These are phyloP conservation scores for Neurospora africana DNA, from an alignment of 495 filamentous ascomycete species.

Conservation along the genomic window DNA sequence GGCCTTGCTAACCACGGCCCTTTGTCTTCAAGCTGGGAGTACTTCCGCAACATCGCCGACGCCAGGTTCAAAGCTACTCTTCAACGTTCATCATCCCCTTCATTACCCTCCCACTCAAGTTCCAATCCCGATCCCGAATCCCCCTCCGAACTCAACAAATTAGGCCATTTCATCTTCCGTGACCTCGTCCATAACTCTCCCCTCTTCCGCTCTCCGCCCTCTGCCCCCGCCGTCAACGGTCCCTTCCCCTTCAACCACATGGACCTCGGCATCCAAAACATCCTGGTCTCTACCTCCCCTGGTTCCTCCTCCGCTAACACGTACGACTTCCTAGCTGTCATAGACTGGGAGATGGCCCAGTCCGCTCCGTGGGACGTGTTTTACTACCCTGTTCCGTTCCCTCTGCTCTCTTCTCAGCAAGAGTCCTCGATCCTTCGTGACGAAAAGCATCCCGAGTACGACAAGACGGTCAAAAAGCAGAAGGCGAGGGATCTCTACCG, in stretches of 20 bases:
- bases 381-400: slow-evolving; percentile 23
- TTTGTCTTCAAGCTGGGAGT: slow-evolving; percentile 5
- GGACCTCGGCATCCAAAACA: slow-evolving; percentile 23
- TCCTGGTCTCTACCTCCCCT: slow-evolving; percentile 11
- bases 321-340: slow-evolving; percentile 20
- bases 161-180: background rate
- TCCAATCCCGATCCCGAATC: background rate
- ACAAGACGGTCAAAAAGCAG: background rate
- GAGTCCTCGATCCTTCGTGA: background rate
- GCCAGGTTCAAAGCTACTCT: background rate
- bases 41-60: slow-evolving; percentile 2
- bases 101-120: background rate
- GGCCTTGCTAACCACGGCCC: slow-evolving; percentile 1
- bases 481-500: background rate
- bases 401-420: slow-evolving; percentile 4
- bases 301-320: background rate
- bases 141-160: background rate
- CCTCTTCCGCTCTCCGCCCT: background rate
- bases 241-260: slow-evolving; percentile 21
- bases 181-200: background rate
- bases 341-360: slow-evolving; percentile 24
- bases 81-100: background rate
- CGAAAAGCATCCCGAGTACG: background rate
- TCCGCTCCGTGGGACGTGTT: slow-evolving; percentile 16
- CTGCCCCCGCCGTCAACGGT: background rate